Percentiles rank a stretch among this genome's conserved stretches.
Evolutionary conservation across 2,329 filamentous ascomycete species (phyloP).

Genomic region (Hymenoscyphus infarciens): DNA sequence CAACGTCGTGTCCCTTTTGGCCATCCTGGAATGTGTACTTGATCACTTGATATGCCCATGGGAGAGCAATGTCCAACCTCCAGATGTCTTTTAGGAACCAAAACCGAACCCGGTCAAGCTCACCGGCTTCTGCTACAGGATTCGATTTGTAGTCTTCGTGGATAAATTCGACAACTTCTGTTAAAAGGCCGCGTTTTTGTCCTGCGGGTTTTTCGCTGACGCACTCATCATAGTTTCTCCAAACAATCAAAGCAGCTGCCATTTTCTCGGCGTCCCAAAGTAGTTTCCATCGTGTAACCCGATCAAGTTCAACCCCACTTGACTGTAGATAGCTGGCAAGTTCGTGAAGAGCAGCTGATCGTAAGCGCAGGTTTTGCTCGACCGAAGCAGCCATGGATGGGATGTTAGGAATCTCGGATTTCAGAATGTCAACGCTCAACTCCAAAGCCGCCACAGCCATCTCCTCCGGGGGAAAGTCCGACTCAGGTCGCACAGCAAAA

Average conservation of each 20-base stretch:
- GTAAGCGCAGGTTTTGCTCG: constrained; percentile 73
- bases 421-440: constrained; percentile 78
- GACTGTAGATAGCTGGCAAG: constrained; percentile 69
- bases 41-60: constrained; percentile 75
- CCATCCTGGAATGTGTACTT: constrained; percentile 66
- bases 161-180: constrained; percentile 71
- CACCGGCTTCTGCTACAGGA: constrained; percentile 59
- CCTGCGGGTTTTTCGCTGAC: constrained; percentile 55
- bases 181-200: constrained; percentile 66
- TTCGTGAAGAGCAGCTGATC: constrained; percentile 69
- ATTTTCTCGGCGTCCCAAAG: constrained; percentile 91
- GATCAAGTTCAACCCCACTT: constrained; percentile 63
- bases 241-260: constrained; percentile 72
- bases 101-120: constrained; percentile 75
- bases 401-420: constrained; percentile 71
- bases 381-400: constrained; percentile 70
- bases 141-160: constrained; percentile 72
- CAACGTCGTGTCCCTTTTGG: constrained; percentile 49
- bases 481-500: constrained; percentile 65
- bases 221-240: constrained; percentile 74
- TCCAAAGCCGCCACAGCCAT: constrained; percentile 72
- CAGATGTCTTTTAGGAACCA: constrained; percentile 80
- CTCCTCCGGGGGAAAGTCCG: constrained; percentile 65
- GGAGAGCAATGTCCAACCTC: constrained; percentile 69
- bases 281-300: constrained; percentile 70